These are phyloP conservation scores for Coemansia sp. DNA, from an alignment of 192 early-diverging fungal species.

Conservation along the genomic window DNA sequence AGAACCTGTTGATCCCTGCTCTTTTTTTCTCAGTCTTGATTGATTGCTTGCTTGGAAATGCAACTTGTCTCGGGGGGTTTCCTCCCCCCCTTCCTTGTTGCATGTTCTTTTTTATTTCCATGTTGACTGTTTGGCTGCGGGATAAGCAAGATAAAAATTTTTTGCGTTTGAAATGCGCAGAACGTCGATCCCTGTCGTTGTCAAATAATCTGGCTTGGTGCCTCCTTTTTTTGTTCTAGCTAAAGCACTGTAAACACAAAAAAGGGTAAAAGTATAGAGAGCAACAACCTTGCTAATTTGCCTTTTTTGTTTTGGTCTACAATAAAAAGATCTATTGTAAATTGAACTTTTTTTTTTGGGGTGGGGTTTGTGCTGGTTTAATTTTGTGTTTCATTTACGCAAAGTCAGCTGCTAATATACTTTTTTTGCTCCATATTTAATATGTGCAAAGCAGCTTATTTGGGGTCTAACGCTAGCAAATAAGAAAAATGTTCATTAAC, in stretches of 20 bases:
- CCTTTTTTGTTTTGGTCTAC: neutral
- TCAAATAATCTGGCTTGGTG: neutral
- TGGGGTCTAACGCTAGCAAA: neutral
- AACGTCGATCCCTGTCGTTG: neutral
- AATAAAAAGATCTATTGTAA: neutral
- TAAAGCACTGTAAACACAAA: neutral
- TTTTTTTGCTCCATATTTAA: neutral
- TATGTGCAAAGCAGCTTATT: neutral
- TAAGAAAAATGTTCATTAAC: neutral
- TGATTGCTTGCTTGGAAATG: neutral
- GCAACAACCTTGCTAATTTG: neutral
- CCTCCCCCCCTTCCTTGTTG: too few species aligned
- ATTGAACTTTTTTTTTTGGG: neutral
- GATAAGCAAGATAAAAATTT: neutral
- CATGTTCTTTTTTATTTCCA: neutral
- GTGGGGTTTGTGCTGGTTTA: too few species aligned
- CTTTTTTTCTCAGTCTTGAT: neutral
- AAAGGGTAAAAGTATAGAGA: too few species aligned
- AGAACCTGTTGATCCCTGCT: neutral
- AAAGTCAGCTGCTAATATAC: neutral
- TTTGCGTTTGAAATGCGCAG: neutral
- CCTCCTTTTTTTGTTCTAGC: neutral
- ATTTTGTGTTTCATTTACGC: constrained; percentile 3
- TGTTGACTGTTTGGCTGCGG: neutral
- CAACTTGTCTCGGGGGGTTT: neutral